Conservation (phyloP, 1,284 basidiomycete species). For the Naganishia cerealis region DNA sequence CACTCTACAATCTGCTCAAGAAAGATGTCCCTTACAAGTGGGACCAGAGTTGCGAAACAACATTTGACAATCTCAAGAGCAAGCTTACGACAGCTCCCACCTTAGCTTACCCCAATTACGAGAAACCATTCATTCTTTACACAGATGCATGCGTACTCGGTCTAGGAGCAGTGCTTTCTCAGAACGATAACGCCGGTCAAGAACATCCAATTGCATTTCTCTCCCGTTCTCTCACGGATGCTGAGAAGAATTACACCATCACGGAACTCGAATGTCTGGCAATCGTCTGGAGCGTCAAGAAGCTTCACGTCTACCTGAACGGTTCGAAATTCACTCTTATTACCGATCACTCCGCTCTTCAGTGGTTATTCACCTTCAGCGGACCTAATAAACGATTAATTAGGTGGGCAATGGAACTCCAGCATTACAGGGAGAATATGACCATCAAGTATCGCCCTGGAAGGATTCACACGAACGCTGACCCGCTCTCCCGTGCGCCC, state of each 20-base stretch:
- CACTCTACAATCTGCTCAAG: no score
- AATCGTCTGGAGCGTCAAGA: slow-evolving; percentile 26
- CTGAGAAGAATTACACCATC: slow-evolving; percentile 29
- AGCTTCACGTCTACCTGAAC: slow-evolving; percentile 29
- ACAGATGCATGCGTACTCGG: slow-evolving; percentile 29
- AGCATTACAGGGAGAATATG: slow-evolving; percentile 15
- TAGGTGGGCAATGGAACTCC: slow-evolving; percentile 6
- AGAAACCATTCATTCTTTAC: slow-evolving; percentile 25
- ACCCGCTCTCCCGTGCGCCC: slow-evolving; percentile 9
- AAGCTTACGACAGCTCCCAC: slow-evolving; percentile 10
- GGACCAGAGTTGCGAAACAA: background rate
- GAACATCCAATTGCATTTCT: slow-evolving; percentile 28
- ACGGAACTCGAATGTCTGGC: slow-evolving; percentile 33
- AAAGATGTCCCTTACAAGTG: slow-evolving; percentile 19
- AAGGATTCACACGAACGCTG: slow-evolving; percentile 2
- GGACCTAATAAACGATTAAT: slow-evolving; percentile 9
- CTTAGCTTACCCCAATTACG: slow-evolving; percentile 27
- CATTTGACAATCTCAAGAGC: slow-evolving; percentile 19
- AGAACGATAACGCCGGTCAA: slow-evolving; percentile 14
- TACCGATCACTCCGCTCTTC: slow-evolving; percentile 22
- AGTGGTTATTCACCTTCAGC: slow-evolving; percentile 11
- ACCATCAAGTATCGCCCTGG: slow-evolving; percentile 7
- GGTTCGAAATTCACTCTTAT: slow-evolving; percentile 17
- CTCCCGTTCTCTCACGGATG: slow-evolving; percentile 22
- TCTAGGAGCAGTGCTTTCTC: slow-evolving; percentile 14